Evolutionary conservation across 1,284 basidiomycete genomes (phyloP), one percentile per base, ranked within the genome.

Genomic region (Thecaphora thlaspeos): DNA sequence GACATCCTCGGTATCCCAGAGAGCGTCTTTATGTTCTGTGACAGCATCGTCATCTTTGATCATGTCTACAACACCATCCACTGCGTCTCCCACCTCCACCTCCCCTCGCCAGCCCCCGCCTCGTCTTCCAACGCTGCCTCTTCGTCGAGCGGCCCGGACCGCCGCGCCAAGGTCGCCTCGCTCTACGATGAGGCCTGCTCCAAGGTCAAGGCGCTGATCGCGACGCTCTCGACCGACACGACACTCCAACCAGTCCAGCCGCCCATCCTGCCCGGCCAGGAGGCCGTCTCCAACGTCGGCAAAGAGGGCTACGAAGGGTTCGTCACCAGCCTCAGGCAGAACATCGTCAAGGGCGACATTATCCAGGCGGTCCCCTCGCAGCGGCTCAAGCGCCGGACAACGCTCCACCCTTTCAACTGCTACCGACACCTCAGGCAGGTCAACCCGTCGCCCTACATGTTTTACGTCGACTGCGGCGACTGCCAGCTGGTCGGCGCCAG

Each of bases 381-480:
- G 78, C 84, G 94, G 17, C 82, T 98, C 36, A 82, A 88, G 17
- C 84, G 91, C 37, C 87, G 88, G 48, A 98, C 95, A 0, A 79
- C 84, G 19, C 81, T 99, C 26, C 92, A 98, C 79, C 93, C 95
- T 0, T 99, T 99, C 83, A 99, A 98, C 81, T 91, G 88, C 14
- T 96, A 93, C 79, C 84, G 95, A 22, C 89, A 91, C 55, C 82
- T 99, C 41, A 86, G 95, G 44, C 88, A 93, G 70, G 84, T 97
- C 59, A 99, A 99, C 76, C 95, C 95, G 0, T 93, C 90, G 50
- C 95, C 95, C 5, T 98, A 99, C 81, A 98, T 96, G 94, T 99
- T 95, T 80, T 99, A 94, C 79, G 80, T 99, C 63, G 90, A 98
- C 72, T 71, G 65, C 32, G 90, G 90, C 9, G 90, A 90, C 53